These are phyloP conservation scores for Euphorbia schlechtendalii DNA, from an alignment of 441 rosid genomes.

Conservation along the genomic window DNA sequence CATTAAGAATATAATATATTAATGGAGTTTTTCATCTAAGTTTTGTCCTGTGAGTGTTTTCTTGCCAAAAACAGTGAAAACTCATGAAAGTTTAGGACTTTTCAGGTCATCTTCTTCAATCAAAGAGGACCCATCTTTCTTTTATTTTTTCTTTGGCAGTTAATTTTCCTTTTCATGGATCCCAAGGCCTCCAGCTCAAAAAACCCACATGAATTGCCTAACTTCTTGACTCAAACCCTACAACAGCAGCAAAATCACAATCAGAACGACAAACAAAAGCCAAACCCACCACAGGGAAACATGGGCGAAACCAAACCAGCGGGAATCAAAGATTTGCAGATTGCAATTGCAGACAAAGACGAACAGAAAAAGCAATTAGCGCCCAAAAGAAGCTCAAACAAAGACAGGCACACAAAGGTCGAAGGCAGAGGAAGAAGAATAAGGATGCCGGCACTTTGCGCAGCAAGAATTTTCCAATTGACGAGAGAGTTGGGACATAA, in stretches of 20 bases:
- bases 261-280: constrained; percentile 12
- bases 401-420: constrained; percentile 91
- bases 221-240: constrained; percentile 45
- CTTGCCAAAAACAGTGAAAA: constrained; percentile 59
- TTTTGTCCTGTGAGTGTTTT: constrained; percentile 20
- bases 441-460: constrained; percentile 97
- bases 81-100: constrained; percentile 51
- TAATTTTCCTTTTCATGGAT: constrained; percentile 50
- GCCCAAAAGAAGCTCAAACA: constrained; percentile 88
- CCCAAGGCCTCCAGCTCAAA: constrained; percentile 59
- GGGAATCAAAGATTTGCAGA: constrained; percentile 72
- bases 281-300: constrained; percentile 9
- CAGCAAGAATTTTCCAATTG: constrained; percentile 89
- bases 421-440: constrained; percentile 94
- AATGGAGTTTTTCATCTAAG: constrained; percentile 13
- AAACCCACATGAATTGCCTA: constrained; percentile 35
- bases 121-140: constrained; percentile 23
- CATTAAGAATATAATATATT: constrained; percentile 21
- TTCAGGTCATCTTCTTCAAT: constrained; percentile 47
- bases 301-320: constrained; percentile 53
- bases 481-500: constrained; percentile 96
- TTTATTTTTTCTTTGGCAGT: constrained; percentile 20
- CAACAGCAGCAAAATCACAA: constrained; percentile 16
- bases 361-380: constrained; percentile 52
- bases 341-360: constrained; percentile 61